A percentile compares a stretch with the other conserved stretches of the same genome.
phyloP scores from a whole-genome alignment of 495 filamentous ascomycete species.

The Wilcoxina mikolae region DNA sequence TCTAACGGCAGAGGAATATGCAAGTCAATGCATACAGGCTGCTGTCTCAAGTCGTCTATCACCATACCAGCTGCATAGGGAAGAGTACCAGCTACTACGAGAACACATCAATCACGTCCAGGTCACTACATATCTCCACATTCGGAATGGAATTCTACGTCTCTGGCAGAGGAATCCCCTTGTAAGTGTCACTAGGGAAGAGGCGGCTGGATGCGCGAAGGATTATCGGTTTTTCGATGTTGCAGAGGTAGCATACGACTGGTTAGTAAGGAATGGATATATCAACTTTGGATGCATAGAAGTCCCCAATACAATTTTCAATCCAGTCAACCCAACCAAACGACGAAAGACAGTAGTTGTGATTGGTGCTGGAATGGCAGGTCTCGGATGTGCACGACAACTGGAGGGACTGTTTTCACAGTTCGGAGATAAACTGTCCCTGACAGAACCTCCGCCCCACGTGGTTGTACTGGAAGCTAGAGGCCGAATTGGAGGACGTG shows the following conservation, averaged over 20 bases:
- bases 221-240: slow-evolving; percentile 82
- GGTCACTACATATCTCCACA: slow-evolving; percentile 92
- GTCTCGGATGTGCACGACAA: slow-evolving; percentile 82
- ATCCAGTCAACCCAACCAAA: slow-evolving; percentile 21
- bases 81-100: slow-evolving; percentile 66
- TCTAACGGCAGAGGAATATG: slow-evolving; percentile 57
- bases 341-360: slow-evolving; percentile 56
- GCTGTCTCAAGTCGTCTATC: slow-evolving; percentile 81
- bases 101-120: slow-evolving; percentile 73
- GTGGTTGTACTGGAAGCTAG: slow-evolving; percentile 80
- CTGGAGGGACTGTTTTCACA: slow-evolving; percentile 71
- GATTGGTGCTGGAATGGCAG: slow-evolving; percentile 87
- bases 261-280: slow-evolving; percentile 78
- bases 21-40: slow-evolving; percentile 71
- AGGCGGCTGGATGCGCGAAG: slow-evolving; percentile 84
- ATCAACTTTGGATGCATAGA: slow-evolving; percentile 94
- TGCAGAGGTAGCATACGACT: slow-evolving; percentile 78
- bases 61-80: slow-evolving; percentile 73
- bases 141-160: slow-evolving; percentile 85
- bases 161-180: slow-evolving; percentile 85
- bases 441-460: slow-evolving; percentile 49
- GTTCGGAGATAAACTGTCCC: slow-evolving; percentile 48
- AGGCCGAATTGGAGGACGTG: slow-evolving; percentile 75
- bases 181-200: slow-evolving; percentile 68
- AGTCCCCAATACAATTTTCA: slow-evolving; percentile 36